A percentile compares a stretch with the other conserved stretches of the same genome.
Conservation (phyloP, 1,284 basidiomycete genomes). For the Tilletia horrida region DNA sequence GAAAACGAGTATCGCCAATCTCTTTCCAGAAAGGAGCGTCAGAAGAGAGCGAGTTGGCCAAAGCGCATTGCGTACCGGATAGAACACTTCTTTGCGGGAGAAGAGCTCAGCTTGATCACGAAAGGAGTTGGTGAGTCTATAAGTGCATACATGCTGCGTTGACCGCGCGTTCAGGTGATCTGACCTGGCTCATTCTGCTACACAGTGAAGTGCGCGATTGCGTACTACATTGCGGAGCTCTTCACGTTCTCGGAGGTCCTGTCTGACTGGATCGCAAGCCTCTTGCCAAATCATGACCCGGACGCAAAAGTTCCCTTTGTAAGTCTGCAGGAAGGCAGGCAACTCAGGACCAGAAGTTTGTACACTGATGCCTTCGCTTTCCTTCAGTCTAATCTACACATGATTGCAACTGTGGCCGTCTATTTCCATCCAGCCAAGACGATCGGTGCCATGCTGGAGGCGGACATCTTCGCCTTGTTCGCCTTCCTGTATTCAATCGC, state of each 20-base stretch:
- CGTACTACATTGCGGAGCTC: conserved; percentile 82
- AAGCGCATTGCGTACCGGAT: neutral
- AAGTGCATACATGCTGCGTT: too few species aligned
- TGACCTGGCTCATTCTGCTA: conserved; percentile 57
- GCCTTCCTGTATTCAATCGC: conserved; percentile 70
- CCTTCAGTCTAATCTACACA: conserved; percentile 75
- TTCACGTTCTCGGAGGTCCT: conserved; percentile 79
- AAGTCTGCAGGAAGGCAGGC: too few species aligned
- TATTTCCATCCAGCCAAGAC: conserved; percentile 66
- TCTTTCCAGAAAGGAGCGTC: neutral
- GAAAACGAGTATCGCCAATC: conserved; percentile 10
- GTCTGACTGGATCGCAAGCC: conserved; percentile 40
- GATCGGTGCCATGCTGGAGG: conserved; percentile 83
- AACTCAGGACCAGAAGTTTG: too few species aligned
- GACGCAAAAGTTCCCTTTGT: conserved; percentile 37
- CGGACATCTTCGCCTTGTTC: conserved; percentile 71
- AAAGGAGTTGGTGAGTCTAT: conserved; percentile 57
- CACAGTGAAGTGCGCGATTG: conserved; percentile 80
- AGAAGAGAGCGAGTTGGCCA: conserved; percentile 12
- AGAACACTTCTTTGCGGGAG: neutral
- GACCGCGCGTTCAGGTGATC: too few species aligned
- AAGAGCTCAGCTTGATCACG: conserved; percentile 3
- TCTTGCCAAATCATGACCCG: conserved; percentile 45
- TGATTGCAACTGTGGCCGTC: conserved; percentile 80
- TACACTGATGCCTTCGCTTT: conserved; percentile 61